Percentiles rank a stretch among this genome's conserved stretches.
Conservation (phyloP, 1,139 yeast species). For the Meyerozyma sp. region DNA sequence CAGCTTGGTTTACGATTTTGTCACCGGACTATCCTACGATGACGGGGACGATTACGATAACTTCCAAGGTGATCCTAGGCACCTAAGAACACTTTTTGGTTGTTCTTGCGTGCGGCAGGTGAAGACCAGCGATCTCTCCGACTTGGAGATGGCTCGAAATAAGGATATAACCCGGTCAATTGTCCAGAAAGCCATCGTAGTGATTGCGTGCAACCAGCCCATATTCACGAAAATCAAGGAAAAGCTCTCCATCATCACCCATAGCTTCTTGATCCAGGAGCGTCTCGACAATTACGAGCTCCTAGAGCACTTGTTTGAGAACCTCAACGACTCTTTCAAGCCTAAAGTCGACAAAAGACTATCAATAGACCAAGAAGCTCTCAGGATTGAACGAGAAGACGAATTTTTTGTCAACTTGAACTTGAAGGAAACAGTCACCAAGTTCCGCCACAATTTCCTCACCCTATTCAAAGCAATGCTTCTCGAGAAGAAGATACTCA, state of each 20-base stretch:
- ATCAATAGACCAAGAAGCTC: conserved; percentile 6
- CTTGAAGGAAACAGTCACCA: conserved; percentile 57
- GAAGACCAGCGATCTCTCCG: conserved; percentile 51
- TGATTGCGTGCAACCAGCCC: conserved; percentile 75
- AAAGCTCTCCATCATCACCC: conserved; percentile 83
- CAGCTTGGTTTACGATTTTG: conserved; percentile 72
- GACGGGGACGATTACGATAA: conserved; percentile 38
- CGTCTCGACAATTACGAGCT: conserved; percentile 68
- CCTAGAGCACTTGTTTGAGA: conserved; percentile 69
- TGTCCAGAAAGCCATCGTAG: conserved; percentile 87
- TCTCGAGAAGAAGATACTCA: conserved; percentile 62
- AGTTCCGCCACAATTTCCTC: conserved; percentile 58
- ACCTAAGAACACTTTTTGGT: conserved; percentile 77
- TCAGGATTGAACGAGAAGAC: conserved; percentile 25
- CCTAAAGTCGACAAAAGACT: conserved; percentile 10
- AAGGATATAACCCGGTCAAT: conserved; percentile 79
- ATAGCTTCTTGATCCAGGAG: conserved; percentile 77
- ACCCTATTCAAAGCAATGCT: conserved; percentile 71
- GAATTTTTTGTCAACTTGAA: conserved; percentile 70
- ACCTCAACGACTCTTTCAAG: conserved; percentile 43
- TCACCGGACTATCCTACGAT: conserved; percentile 38
- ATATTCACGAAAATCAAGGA: conserved; percentile 85
- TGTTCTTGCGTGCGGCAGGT: conserved; percentile 91
- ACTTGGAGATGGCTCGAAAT: conserved; percentile 43
- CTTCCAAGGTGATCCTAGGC: conserved; percentile 39